Evolutionary conservation across 352 stramenopile species (phyloP).

Genomic region (Globisporangium nodosum): DNA sequence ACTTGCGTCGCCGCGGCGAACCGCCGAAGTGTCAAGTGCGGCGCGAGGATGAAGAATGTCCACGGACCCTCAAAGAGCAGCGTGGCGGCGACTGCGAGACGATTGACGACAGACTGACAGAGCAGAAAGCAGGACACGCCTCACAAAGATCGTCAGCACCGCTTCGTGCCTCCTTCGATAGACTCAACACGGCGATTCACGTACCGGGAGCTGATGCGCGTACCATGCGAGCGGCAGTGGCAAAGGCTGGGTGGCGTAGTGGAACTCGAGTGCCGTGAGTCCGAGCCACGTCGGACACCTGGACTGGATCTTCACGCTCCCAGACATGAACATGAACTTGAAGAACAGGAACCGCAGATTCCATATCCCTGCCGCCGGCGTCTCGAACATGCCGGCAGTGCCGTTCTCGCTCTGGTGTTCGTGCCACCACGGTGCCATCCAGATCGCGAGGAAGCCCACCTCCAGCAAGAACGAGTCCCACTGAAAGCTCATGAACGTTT

Average conservation of each 20-base stretch:
- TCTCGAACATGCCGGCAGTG: constrained; percentile 22
- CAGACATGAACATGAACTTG: constrained; percentile 94
- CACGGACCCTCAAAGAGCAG: constrained; percentile 88
- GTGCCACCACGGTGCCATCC: constrained; percentile 35
- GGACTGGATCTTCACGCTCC: constrained; percentile 89
- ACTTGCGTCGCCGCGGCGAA: constrained; percentile 63
- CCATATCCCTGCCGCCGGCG: constrained; percentile 33
- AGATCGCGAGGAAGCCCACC: constrained; percentile 65
- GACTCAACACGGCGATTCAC: constrained; percentile 1
- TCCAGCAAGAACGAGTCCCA: constrained; percentile 92
- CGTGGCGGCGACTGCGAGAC: constrained; percentile 73
- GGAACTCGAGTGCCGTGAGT: constrained; percentile 89
- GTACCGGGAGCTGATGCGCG: constrained; percentile 70
- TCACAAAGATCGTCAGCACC: not conserved
- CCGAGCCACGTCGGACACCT: constrained; percentile 87
- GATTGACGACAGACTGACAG: constrained; percentile 58
- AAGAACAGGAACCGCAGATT: constrained; percentile 87
- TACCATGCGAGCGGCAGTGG: constrained; percentile 84
- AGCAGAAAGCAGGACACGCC: not conserved
- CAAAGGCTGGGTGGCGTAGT: constrained; percentile 87
- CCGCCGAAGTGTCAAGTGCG: constrained; percentile 41
- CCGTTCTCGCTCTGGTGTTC: not conserved
- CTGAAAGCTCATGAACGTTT: constrained; percentile 90
- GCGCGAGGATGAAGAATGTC: constrained; percentile 78
- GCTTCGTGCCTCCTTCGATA: too few relatives aligned